Evolutionary conservation across 257 asterid genomes (phyloP).

Genomic region (Agastache rugosa): DNA sequence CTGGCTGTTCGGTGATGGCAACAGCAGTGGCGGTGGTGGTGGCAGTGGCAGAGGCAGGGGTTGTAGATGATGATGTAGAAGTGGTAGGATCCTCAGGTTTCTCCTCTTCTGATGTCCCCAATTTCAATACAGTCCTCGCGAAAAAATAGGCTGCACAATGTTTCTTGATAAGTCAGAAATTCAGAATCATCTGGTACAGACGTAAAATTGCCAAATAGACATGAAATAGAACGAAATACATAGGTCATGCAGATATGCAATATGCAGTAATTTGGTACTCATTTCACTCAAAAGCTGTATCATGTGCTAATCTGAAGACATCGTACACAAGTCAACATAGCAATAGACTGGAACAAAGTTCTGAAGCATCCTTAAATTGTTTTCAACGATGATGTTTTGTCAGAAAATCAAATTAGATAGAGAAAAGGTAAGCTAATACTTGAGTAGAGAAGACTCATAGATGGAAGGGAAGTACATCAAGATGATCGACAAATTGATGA

Average conservation of each 20-base stretch:
- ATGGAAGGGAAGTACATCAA: neutral
- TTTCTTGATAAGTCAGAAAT: neutral
- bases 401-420: neutral
- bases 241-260: neutral
- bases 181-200: slow-evolving; percentile 7
- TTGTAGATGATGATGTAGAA: slow-evolving; percentile 43
- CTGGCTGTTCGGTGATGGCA: slow-evolving; percentile 43
- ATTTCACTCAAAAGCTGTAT: neutral
- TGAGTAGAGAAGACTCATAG: neutral
- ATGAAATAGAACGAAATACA: slow-evolving; percentile 12
- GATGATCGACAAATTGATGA: neutral
- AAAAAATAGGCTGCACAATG: slow-evolving; percentile 65
- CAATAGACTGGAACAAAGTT: neutral
- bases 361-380: neutral
- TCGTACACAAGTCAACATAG: slow-evolving; percentile 5
- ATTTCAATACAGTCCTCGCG: slow-evolving; percentile 57
- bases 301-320: neutral
- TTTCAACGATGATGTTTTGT: neutral
- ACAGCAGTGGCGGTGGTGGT: neutral
- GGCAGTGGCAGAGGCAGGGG: slow-evolving; percentile 30
- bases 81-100: slow-evolving; percentile 40
- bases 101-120: slow-evolving; percentile 44
- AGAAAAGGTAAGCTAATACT: neutral
- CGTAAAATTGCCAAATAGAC: neutral
- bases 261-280: neutral